Evolutionary conservation across 495 filamentous ascomycete genomes (phyloP).

Genomic region (Chaetomium fimeti): DNA sequence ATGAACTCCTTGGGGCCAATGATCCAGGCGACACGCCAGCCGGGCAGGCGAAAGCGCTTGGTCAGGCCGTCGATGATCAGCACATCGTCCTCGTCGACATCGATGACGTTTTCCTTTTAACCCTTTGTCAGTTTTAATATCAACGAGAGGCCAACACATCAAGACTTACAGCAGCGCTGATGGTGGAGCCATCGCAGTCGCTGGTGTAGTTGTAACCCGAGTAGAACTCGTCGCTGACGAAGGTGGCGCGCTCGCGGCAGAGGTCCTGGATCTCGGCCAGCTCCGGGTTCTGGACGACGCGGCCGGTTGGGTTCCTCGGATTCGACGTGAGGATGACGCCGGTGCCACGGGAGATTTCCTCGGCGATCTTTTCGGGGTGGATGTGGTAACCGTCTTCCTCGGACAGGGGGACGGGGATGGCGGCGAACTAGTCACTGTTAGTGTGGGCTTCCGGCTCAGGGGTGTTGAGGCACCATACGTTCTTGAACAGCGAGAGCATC

Average conservation of each 20-base stretch:
- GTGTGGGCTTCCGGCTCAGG: background rate
- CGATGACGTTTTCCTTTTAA: constrained; percentile 70
- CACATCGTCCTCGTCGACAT: constrained; percentile 66
- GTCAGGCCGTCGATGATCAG: constrained; percentile 94
- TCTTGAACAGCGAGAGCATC: constrained; percentile 90
- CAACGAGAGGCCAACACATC: background rate
- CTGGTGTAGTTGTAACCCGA: constrained; percentile 92
- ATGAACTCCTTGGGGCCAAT: constrained; percentile 96
- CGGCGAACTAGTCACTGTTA: constrained; percentile 65
- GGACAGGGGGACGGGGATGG: constrained; percentile 81
- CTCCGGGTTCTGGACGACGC: constrained; percentile 75
- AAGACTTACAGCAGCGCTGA: constrained; percentile 63
- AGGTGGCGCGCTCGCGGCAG: constrained; percentile 81
- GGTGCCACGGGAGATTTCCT: constrained; percentile 83
- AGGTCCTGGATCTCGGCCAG: constrained; percentile 87
- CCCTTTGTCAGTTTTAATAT: background rate
- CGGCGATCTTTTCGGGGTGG: constrained; percentile 84
- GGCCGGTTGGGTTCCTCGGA: constrained; percentile 92
- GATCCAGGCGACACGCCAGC: constrained; percentile 97
- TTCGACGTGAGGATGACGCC: constrained; percentile 94
- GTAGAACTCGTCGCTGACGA: constrained; percentile 97
- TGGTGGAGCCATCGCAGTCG: constrained; percentile 82
- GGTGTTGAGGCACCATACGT: constrained; percentile 49
- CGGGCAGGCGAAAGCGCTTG: constrained; percentile 93
- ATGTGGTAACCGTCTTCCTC: constrained; percentile 87